Conservation (phyloP, 495 filamentous ascomycete genomes). For the Gamarada debralockiae region DNA sequence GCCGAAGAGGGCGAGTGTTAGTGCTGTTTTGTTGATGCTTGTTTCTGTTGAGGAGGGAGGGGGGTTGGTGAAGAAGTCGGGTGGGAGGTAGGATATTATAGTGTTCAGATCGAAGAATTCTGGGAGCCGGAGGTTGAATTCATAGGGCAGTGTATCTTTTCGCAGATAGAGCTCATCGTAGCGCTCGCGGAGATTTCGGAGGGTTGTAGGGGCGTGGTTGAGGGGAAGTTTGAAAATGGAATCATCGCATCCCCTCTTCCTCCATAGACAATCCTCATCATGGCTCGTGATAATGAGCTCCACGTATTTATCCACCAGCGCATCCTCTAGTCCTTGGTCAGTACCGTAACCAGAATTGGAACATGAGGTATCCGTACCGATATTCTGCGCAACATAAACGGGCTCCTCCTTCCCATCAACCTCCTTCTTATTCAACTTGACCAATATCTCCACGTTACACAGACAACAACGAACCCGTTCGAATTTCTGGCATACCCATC, state of each 20-base stretch:
- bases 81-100: slow-evolving; percentile 42
- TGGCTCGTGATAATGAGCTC: slow-evolving; percentile 72
- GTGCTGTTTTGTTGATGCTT: slow-evolving; percentile 57
- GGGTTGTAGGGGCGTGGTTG: slow-evolving; percentile 51
- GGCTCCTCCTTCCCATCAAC: slow-evolving; percentile 59
- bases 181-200: slow-evolving; percentile 52
- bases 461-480: slow-evolving; percentile 81
- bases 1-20: slow-evolving; percentile 76
- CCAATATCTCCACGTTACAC: slow-evolving; percentile 76
- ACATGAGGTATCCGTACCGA: slow-evolving; percentile 24
- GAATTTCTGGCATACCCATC: slow-evolving; percentile 81
- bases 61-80: slow-evolving; percentile 9
- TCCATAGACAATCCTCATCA: slow-evolving; percentile 82
- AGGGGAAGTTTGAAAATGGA: slow-evolving; percentile 44
- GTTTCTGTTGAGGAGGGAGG: slow-evolving; percentile 13
- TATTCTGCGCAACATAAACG: slow-evolving; percentile 42
- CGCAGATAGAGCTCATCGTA: slow-evolving; percentile 51
- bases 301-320: slow-evolving; percentile 73
- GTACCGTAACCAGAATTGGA: neutral
- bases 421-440: slow-evolving; percentile 71
- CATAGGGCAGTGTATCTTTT: slow-evolving; percentile 45
- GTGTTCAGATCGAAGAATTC: slow-evolving; percentile 43
- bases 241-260: slow-evolving; percentile 74
- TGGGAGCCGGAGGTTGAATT: slow-evolving; percentile 47
- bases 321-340: slow-evolving; percentile 43